A percentile compares a stretch with the other conserved stretches of the same genome.
These are phyloP conservation scores for Candida peoriensis DNA, from an alignment of 805 yeast genomes.

Conservation along the genomic window DNA sequence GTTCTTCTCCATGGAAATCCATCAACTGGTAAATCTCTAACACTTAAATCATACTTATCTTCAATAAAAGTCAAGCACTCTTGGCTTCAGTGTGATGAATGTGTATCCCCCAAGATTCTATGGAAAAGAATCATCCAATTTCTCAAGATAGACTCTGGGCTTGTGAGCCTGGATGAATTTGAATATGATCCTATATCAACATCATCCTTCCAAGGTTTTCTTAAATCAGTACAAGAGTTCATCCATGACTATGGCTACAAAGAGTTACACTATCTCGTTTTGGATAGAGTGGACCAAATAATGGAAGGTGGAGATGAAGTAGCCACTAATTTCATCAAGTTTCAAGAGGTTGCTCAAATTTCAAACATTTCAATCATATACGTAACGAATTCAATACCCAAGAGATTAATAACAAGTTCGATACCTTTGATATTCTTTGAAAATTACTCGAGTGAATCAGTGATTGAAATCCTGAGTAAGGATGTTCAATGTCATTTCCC, in stretches of 20 bases:
- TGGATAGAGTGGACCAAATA: conserved; percentile 22
- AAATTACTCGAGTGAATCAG: conserved; percentile 14
- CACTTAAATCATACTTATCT: conserved; percentile 9
- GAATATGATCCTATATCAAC: conserved; percentile 11
- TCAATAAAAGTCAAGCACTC: conserved; percentile 9
- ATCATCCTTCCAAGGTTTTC: conserved; percentile 18
- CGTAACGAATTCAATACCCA: conserved; percentile 15
- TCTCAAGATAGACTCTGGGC: conserved; percentile 12
- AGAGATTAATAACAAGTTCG: conserved; percentile 14
- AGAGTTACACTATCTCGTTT: conserved; percentile 18
- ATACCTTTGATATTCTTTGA: conserved; percentile 16
- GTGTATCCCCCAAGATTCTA: conserved; percentile 20
- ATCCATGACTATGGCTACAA: conserved; percentile 5
- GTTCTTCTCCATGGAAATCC: conserved; percentile 17
- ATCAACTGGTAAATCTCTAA: conserved; percentile 21
- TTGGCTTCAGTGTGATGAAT: conserved; percentile 22
- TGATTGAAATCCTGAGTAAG: conserved; percentile 7
- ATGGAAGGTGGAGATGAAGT: conserved; percentile 20
- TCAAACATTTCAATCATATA: conserved; percentile 18
- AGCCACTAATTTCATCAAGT: conserved; percentile 13
- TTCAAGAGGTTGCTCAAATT: conserved; percentile 15
- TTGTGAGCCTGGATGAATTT: conserved; percentile 2
- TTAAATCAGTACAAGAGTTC: conserved; percentile 13
- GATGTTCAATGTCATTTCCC: conserved; percentile 11
- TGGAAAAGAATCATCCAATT: conserved; percentile 15